Conservation (phyloP, 2,329 filamentous ascomycete genomes). For the Pseudohalonectria lignicola region DNA sequence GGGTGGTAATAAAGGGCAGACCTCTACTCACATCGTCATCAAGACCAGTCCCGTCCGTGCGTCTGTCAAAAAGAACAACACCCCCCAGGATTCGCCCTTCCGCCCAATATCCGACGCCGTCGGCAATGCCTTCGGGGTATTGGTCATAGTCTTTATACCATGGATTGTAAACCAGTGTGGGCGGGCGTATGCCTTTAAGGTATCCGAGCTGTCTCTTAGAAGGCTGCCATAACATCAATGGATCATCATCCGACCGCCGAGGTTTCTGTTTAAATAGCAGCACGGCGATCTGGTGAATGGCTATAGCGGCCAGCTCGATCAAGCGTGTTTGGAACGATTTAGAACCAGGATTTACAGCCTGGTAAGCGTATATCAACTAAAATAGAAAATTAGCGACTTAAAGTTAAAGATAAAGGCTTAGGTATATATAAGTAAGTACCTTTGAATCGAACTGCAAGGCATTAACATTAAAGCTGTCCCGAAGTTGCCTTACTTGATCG, state of each 20-base stretch:
- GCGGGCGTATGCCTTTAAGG: conserved; percentile 2
- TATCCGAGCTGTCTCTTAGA: conserved; percentile 7
- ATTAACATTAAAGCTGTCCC: neutral
- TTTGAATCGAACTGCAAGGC: conserved; percentile 1
- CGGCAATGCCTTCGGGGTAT: conserved; percentile 16
- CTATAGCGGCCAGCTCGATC: conserved; percentile 17
- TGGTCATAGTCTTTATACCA: conserved; percentile 15
- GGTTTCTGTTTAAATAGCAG: conserved; percentile 10
- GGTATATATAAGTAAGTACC: conserved; percentile 1
- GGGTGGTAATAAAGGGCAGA: too few species aligned
- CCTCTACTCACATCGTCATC: neutral
- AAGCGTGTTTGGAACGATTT: conserved; percentile 15
- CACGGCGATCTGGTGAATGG: conserved; percentile 18
- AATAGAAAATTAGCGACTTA: conserved; percentile 1
- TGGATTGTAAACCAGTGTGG: conserved; percentile 15
- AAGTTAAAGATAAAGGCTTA: neutral
- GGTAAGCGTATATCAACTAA: conserved; percentile 14
- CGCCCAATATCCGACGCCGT: conserved; percentile 18
- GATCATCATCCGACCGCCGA: conserved; percentile 12
- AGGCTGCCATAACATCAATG: conserved; percentile 11
- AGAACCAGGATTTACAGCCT: conserved; percentile 12
- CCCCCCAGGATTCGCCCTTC: conserved; percentile 16
- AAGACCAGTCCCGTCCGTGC: neutral
- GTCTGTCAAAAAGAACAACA: conserved; percentile 12
- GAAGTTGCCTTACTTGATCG: conserved; percentile 2